A percentile compares a stretch with the other conserved stretches of the same genome.
phyloP scores from a whole-genome alignment of 192 early-diverging fungal genomes.

The Gigaspora rosea region DNA sequence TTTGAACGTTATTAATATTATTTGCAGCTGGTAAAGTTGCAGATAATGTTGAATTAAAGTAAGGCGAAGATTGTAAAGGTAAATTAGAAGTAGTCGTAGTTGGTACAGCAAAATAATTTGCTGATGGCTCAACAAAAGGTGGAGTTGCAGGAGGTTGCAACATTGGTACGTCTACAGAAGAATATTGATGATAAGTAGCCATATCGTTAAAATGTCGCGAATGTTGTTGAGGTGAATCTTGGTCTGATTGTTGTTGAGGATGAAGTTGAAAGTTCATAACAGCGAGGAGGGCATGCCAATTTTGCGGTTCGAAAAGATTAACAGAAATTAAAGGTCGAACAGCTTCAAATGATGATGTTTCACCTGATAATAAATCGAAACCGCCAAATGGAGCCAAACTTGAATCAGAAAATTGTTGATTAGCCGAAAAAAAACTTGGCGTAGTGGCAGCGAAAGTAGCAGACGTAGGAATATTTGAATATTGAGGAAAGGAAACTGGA shows the following conservation, averaged over 20 bases:
- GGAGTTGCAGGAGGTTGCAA: neutral
- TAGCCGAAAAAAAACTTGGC: neutral
- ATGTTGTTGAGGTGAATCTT: neutral
- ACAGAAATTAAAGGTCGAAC: neutral
- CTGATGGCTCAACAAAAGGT: slow-evolving; percentile 8
- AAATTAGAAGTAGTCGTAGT: neutral
- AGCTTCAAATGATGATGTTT: neutral
- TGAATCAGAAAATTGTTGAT: neutral
- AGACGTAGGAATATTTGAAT: neutral
- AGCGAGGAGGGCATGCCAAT: neutral
- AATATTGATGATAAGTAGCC: neutral
- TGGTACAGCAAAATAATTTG: neutral
- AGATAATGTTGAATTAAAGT: neutral
- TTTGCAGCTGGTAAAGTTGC: neutral
- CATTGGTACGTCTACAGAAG: neutral
- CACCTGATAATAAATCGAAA: slow-evolving; percentile 20
- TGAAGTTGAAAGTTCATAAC: neutral
- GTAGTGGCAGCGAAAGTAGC: slow-evolving; percentile 2
- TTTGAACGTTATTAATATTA: neutral
- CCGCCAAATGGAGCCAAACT: slow-evolving; percentile 5
- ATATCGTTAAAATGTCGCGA: neutral
- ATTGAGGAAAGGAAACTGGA: neutral
- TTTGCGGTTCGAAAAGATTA: neutral
- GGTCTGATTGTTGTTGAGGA: neutral
- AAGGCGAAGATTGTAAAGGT: neutral